Evolutionary conservation across 192 early-diverging fungal genomes (phyloP), one percentile per base, ranked within the genome.

Genomic region (Coemansia sp.): DNA sequence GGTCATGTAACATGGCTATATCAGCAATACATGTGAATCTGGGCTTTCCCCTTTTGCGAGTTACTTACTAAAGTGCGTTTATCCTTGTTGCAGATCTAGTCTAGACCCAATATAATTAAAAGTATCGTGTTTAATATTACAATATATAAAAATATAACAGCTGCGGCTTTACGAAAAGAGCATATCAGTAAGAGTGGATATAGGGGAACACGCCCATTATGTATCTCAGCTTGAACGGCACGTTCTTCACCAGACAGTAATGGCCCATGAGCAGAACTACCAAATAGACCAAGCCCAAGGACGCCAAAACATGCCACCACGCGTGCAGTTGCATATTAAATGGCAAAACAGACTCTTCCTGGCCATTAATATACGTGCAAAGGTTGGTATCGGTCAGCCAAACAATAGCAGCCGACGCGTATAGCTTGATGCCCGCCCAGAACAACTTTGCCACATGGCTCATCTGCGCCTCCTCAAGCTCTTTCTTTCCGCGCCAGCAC

Each of bases 231-330:
- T 74, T 75, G 68, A 78, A 74, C 1, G 68, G 64, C 27, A 74
- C 65, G 38, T 63, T 50, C 41, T 65, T 69, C 38, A 75, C 48
- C 35, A 83, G 39, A 14, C 76, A 78, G 65, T 78, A 71, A 60
- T 83, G 75, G 55, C 61, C 66, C 75, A 88, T 77, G 51, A 84
- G 72, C 39, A 88, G 70, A 1, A 84, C 81, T 1, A 83, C 82
- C 66, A 88, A 62, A 19, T 85, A 78, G 50, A 83, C 85, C 4
- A 86, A 70, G 2, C 84, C 87, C 47, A 85, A 56, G 9, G 85
- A 86, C 3, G 83, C 85, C 32, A 88, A 63, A 1, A 84, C 71
- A 51, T 88, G 87, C 87, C 87, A 88, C 82, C 83, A 82, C 9
- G 87, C 87, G 57, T 88, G 87, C 9, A 88, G 71, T 65, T 88